Percentiles rank a stretch among this genome's conserved stretches.
Evolutionary conservation across 441 rosid species (phyloP).

Genomic region (Melastoma candidum): DNA sequence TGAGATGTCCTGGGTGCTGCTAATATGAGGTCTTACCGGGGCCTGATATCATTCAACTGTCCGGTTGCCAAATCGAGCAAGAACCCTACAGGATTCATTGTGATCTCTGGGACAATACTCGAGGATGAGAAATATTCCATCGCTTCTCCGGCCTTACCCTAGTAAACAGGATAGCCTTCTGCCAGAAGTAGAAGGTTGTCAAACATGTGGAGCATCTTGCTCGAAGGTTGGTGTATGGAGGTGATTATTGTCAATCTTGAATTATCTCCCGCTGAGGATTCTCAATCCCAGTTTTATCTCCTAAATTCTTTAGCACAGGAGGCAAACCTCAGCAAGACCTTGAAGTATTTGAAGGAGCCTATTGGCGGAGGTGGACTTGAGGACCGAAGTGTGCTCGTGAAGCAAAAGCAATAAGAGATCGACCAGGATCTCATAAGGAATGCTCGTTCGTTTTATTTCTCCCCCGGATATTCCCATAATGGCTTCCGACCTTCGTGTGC

Average conservation of each 20-base stretch:
- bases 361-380: constrained; percentile 88
- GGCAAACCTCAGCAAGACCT: constrained; percentile 69
- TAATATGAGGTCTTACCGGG: constrained; percentile 50
- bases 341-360: constrained; percentile 72
- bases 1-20: constrained; percentile 24
- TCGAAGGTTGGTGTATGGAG: constrained; percentile 95
- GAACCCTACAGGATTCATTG: constrained; percentile 98
- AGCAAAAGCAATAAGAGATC: constrained; percentile 85
- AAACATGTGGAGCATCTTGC: constrained; percentile 90
- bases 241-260: constrained; percentile 44
- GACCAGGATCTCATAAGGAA: constrained; percentile 86
- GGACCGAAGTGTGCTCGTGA: constrained; percentile 95
- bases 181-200: constrained; percentile 82
- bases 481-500: constrained; percentile 78
- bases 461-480: constrained; percentile 95
- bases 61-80: constrained; percentile 90
- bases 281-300: too few relatives aligned
- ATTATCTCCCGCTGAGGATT: not conserved
- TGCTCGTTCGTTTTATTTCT: constrained; percentile 90
- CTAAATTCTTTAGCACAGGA: not conserved
- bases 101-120: constrained; percentile 71
- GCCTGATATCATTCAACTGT: constrained; percentile 60
- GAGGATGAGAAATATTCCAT: constrained; percentile 71
- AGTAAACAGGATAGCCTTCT: constrained; percentile 77
- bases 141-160: constrained; percentile 70